Conservation (phyloP, 1,139 yeast species). For the Taphrina pruni region DNA sequence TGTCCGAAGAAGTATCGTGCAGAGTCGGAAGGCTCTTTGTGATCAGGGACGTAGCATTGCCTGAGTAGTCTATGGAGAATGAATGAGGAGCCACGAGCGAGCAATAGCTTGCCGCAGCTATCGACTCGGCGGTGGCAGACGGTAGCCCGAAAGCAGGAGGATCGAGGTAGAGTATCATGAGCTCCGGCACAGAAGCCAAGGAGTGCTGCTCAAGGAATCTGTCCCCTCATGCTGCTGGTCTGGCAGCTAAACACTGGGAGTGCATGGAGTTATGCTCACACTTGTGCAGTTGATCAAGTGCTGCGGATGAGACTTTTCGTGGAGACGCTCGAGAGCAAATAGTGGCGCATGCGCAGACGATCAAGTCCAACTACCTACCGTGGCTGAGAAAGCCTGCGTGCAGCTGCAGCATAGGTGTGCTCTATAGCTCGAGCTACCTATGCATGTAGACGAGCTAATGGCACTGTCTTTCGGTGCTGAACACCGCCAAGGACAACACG, state of each 20-base stretch:
- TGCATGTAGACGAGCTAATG: too few species aligned
- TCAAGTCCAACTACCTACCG: too few species aligned
- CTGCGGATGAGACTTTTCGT: not conserved
- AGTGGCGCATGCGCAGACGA: not conserved
- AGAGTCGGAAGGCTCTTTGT: conserved; percentile 30
- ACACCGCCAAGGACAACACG: too few species aligned
- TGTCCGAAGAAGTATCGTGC: conserved; percentile 16
- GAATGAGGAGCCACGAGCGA: conserved; percentile 31
- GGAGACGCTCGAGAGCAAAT: not conserved
- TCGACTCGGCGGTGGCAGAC: conserved; percentile 19
- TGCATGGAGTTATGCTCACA: too few species aligned
- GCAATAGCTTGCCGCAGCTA: conserved; percentile 31
- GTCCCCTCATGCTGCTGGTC: too few species aligned
- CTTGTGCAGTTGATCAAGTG: not conserved
- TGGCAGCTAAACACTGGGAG: too few species aligned
- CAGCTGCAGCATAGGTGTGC: too few species aligned
- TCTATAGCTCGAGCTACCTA: too few species aligned
- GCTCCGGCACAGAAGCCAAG: not conserved
- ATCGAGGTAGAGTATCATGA: conserved; percentile 25
- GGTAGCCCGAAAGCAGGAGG: conserved; percentile 39
- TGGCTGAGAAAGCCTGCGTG: too few species aligned
- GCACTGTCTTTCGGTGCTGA: too few species aligned
- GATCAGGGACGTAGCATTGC: conserved; percentile 24
- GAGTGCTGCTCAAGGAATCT: not conserved
- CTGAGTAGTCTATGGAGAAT: conserved; percentile 15